Conservation (phyloP, 176 grass and related monocot genomes). For the Oryza meyeriana region DNA sequence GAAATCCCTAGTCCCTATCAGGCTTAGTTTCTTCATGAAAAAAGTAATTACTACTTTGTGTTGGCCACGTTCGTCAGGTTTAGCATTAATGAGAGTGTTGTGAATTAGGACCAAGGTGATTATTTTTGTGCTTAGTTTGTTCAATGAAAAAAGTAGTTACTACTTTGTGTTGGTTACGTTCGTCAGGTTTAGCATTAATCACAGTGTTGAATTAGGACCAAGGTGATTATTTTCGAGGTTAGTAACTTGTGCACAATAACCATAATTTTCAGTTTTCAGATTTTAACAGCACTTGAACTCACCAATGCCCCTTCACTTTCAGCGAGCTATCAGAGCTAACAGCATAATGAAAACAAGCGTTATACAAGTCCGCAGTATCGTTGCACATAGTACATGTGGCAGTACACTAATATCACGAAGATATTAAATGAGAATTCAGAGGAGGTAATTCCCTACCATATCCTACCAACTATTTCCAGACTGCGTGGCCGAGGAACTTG, state of each 20-base stretch:
- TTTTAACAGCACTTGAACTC: not conserved
- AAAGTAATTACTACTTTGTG: too few relatives aligned
- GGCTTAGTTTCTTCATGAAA: too few relatives aligned
- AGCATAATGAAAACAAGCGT: not conserved
- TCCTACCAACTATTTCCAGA: slow-evolving; percentile 46
- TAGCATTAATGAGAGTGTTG: too few relatives aligned
- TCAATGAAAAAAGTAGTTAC: too few relatives aligned
- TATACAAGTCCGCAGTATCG: not conserved
- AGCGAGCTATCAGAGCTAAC: not conserved
- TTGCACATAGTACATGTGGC: not conserved
- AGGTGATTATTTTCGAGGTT: not conserved
- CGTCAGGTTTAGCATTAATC: too few relatives aligned
- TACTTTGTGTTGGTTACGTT: too few relatives aligned
- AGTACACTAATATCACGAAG: not conserved
- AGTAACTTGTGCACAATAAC: not conserved
- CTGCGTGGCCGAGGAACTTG: slow-evolving; percentile 48
- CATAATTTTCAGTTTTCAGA: not conserved
- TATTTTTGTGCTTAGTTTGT: too few relatives aligned
- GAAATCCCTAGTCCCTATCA: too few relatives aligned
- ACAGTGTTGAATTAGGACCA: too few relatives aligned
- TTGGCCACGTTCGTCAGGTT: too few relatives aligned
- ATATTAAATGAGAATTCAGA: not conserved
- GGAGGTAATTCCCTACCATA: not conserved
- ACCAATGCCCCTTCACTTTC: not conserved
- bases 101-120: too few relatives aligned